phyloP scores from a whole-genome alignment of 1,284 basidiomycete genomes.

The Apiotrichum veenhuisii region DNA sequence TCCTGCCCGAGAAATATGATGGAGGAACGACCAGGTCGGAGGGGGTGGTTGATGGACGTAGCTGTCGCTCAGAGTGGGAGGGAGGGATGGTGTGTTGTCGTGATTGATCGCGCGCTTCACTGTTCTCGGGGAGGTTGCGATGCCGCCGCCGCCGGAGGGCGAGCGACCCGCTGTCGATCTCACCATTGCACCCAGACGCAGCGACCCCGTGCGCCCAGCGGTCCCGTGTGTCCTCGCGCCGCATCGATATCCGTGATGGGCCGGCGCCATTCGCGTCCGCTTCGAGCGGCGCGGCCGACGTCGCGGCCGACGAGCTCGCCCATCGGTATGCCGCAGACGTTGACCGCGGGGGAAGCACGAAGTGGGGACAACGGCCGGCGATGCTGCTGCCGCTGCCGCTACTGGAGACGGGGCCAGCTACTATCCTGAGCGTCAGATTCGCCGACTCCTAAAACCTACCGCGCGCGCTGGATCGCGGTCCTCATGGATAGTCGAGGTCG shows the following conservation, averaged over 20 bases:
- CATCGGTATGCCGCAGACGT: background rate
- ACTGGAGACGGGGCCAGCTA: background rate
- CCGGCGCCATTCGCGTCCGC: background rate
- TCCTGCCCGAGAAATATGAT: background rate
- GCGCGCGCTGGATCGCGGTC: background rate
- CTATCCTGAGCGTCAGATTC: too few relatives aligned
- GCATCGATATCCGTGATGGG: background rate
- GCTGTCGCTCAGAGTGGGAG: too few relatives aligned
- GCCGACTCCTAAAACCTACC: background rate
- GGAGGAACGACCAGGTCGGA: background rate
- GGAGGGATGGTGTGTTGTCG: too few relatives aligned
- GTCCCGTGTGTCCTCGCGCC: background rate
- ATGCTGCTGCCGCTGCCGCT: background rate
- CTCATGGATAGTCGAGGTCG: background rate
- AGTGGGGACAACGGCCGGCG: too few relatives aligned
- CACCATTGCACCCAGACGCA: too few relatives aligned
- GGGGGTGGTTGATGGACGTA: too few relatives aligned
- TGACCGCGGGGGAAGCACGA: too few relatives aligned
- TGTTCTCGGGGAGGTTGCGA: too few relatives aligned
- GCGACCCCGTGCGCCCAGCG: too few relatives aligned
- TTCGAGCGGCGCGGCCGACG: background rate
- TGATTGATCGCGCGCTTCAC: too few relatives aligned
- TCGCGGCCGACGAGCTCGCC: background rate
- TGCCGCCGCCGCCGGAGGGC: too few relatives aligned
- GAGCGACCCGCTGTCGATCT: too few relatives aligned